A percentile compares a stretch with the other conserved stretches of the same genome.
These are phyloP conservation scores for Leishmania arabica DNA, from an alignment of 208 protist species.

Conservation along the genomic window DNA sequence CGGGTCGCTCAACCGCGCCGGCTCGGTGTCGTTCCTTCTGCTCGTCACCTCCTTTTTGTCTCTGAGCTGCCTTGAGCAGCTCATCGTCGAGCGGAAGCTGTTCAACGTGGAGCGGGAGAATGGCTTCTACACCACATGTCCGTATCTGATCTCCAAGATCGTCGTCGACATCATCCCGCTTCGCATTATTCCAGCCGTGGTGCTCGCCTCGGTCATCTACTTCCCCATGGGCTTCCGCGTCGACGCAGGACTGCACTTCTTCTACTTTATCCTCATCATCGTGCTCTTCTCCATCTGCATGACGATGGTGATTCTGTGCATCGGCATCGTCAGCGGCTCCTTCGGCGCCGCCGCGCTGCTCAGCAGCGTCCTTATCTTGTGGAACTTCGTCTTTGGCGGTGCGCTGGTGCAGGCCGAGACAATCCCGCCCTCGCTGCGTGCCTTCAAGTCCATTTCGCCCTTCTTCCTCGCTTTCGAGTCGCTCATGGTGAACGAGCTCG, in stretches of 20 bases:
- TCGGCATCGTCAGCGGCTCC: conserved; percentile 74
- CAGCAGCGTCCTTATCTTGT: conserved; percentile 88
- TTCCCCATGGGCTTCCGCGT: conserved; percentile 90
- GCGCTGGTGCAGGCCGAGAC: conserved; percentile 86
- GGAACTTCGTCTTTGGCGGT: conserved; percentile 94
- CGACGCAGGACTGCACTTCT: conserved; percentile 81
- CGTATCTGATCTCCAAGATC: conserved; percentile 92
- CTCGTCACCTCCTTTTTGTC: conserved; percentile 88
- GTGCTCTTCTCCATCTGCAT: conserved; percentile 85
- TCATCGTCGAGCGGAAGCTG: conserved; percentile 87
- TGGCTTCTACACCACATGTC: conserved; percentile 84
- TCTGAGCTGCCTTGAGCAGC: conserved; percentile 87
- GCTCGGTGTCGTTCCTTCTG: conserved; percentile 83
- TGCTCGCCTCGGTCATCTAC: conserved; percentile 90
- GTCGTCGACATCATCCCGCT: conserved; percentile 90
- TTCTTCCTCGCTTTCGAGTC: conserved; percentile 93
- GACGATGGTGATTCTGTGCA: conserved; percentile 80
- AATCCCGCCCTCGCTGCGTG: conserved; percentile 63
- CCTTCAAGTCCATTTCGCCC: conserved; percentile 78
- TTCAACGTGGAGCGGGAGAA: conserved; percentile 90
- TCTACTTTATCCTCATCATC: conserved; percentile 87
- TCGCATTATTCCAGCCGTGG: conserved; percentile 79
- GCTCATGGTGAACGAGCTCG: conserved; percentile 92
- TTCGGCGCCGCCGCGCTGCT: conserved; percentile 85
- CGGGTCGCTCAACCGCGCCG: conserved; percentile 87